Evolutionary conservation across 1,284 basidiomycete species (phyloP), one percentile per base, ranked within the genome.

Genomic region (Mrakiaceae sp.): DNA sequence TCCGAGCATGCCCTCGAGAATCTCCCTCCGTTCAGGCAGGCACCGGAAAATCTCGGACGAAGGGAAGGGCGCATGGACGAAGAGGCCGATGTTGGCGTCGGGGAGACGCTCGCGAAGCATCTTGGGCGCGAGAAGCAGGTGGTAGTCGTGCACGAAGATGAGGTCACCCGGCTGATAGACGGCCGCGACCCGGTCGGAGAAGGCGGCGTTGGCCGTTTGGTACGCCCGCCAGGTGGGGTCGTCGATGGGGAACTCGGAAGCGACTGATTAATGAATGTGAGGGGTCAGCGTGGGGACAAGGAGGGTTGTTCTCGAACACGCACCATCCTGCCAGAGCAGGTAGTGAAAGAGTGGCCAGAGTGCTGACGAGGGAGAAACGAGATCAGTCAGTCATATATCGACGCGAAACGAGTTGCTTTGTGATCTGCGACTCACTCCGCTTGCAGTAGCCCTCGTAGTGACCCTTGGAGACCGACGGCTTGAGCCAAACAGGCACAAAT

Each of bases 291-390:
- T n/a, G 48, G 12, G n/a, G 47, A 50, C 7, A 14, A 12, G 47
- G 55, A 51, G 12, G 3, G 16, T 39, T n/a, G 4, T 7, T 7
- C 5, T 54, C 79, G 78, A 56, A 73, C 67, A 76, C 74, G 53
- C 77, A 78, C 64, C 91, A 74, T 96, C 94, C 75, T 96, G 91
- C 93, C 93, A 97, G 64, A 97, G 86, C 66, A 98, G 83, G 75
- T 98, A 98, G 79, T 98, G 96, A 83, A 98, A 96, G 43, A 98
- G 80, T 0, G 95, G 96, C 95, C 95, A 99, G 60, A 99, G 84
- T 49, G 87, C 89, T 90, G 71, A 14, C 57, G 50, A 27, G 42
- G 43, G 39, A 64, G 53, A 39, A 39, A 16, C 52, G 61, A 7
- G 51, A 16, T 52, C 51, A 52, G 27, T 27, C 27, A 52, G 12